Conservation (phyloP, 129 eudicot genomes). For the Flaveria bidentis region DNA sequence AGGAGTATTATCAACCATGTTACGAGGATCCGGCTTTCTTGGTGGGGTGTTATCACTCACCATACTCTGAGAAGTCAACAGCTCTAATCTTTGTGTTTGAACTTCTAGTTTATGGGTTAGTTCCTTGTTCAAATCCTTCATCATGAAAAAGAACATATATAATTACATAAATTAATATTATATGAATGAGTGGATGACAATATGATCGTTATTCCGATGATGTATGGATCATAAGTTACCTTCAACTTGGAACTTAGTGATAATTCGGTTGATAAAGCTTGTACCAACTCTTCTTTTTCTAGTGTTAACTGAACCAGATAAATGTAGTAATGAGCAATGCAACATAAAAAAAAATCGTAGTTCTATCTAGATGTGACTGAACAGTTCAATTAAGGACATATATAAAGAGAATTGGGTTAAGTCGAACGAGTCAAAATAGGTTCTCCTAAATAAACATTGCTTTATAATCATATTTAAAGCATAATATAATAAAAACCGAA, state of each 20-base stretch:
- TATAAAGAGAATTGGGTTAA: too few relatives aligned
- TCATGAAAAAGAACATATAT: background rate
- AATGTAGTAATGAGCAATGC: slow-evolving; percentile 1
- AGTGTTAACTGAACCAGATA: slow-evolving; percentile 52
- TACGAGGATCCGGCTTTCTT: slow-evolving; percentile 50
- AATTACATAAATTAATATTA: background rate
- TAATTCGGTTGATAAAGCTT: slow-evolving; percentile 70
- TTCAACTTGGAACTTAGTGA: slow-evolving; percentile 66
- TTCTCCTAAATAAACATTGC: background rate
- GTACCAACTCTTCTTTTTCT: slow-evolving; percentile 82
- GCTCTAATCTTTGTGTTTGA: slow-evolving; percentile 96
- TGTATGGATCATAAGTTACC: slow-evolving; percentile 46
- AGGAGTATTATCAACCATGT: slow-evolving; percentile 46
- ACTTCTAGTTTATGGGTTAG: slow-evolving; percentile 80
- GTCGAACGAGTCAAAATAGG: background rate
- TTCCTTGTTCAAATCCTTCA: slow-evolving; percentile 83
- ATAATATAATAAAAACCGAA: background rate
- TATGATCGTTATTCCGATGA: background rate
- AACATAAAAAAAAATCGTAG: background rate
- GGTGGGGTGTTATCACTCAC: slow-evolving; percentile 45
- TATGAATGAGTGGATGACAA: background rate
- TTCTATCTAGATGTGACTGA: background rate
- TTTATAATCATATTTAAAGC: background rate
- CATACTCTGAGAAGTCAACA: slow-evolving; percentile 91
- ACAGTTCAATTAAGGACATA: too few relatives aligned